Evolutionary conservation across 2,329 filamentous ascomycete genomes (phyloP).

Genomic region (Aspergillus aculeatus): DNA sequence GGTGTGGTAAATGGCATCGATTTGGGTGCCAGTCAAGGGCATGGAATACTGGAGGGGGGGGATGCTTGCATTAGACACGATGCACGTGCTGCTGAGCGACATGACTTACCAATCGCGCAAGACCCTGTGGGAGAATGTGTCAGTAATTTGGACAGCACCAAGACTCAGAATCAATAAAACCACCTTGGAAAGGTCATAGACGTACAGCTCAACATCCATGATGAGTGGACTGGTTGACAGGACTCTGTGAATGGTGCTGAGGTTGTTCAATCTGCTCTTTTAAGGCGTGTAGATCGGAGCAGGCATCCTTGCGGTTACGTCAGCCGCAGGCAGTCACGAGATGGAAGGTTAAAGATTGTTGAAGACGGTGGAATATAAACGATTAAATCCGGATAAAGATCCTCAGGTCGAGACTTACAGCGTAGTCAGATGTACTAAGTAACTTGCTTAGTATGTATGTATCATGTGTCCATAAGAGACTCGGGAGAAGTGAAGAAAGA

Average conservation of each 20-base stretch:
- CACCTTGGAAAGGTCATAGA: conserved; percentile 72
- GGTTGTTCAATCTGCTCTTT: neutral
- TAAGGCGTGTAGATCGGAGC: neutral
- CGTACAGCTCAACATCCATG: conserved; percentile 75
- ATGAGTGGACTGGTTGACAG: neutral
- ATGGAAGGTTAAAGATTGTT: neutral
- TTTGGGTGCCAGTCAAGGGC: conserved; percentile 64
- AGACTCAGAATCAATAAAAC: conserved; percentile 20
- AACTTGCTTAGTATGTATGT: neutral
- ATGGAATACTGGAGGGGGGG: conserved; percentile 50
- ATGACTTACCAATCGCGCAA: conserved; percentile 51
- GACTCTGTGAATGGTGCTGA: neutral
- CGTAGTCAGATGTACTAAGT: too few relatives aligned
- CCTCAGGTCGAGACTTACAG: too few relatives aligned
- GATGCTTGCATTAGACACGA: conserved; percentile 16
- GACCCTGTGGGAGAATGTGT: conserved; percentile 45
- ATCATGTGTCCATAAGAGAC: too few relatives aligned
- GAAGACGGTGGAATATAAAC: neutral
- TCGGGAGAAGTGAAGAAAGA: too few relatives aligned
- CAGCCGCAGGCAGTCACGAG: conserved; percentile 4
- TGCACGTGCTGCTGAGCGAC: neutral
- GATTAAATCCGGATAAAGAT: too few relatives aligned
- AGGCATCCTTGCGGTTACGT: conserved; percentile 6
- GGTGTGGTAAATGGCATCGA: conserved; percentile 95
- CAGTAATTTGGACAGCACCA: neutral